Conservation (phyloP, 345 rosid genomes). For the Populus davidiana region DNA sequence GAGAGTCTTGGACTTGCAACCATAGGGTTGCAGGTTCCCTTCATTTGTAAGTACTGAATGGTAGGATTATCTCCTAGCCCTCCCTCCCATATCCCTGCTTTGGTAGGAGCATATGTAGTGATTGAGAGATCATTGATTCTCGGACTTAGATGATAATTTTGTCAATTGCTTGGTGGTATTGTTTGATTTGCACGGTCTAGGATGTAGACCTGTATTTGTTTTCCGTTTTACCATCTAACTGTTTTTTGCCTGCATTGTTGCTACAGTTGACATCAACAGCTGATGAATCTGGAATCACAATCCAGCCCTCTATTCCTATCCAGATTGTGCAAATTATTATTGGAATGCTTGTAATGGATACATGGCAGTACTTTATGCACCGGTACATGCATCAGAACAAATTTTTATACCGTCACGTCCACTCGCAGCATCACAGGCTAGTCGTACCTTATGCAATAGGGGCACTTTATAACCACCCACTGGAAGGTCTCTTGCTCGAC, state of each 20-base stretch:
- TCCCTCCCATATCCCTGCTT: background rate
- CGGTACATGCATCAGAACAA: slow-evolving; percentile 72
- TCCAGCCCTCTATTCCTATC: slow-evolving; percentile 47
- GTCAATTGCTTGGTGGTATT: background rate
- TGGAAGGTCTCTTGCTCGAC: slow-evolving; percentile 68
- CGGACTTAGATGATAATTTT: slow-evolving; percentile 3
- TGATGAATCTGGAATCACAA: slow-evolving; percentile 36
- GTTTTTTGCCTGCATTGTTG: background rate
- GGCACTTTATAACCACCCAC: slow-evolving; percentile 67
- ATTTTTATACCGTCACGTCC: slow-evolving; percentile 61
- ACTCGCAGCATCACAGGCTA: slow-evolving; percentile 68
- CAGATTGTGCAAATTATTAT: slow-evolving; percentile 49
- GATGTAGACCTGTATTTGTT: background rate
- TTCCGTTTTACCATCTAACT: background rate
- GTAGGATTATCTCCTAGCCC: background rate
- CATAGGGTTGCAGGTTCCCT: background rate
- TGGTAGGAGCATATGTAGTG: background rate
- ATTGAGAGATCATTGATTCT: background rate
- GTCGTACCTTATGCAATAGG: slow-evolving; percentile 70
- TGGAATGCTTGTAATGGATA: slow-evolving; percentile 67
- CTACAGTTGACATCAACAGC: slow-evolving; percentile 52
- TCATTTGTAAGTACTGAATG: background rate
- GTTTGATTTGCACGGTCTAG: background rate
- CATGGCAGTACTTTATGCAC: slow-evolving; percentile 71
- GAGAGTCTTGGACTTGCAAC: background rate